Conservation (phyloP, 768 basidiomycete species). For the Xerocomus potaroensis region DNA sequence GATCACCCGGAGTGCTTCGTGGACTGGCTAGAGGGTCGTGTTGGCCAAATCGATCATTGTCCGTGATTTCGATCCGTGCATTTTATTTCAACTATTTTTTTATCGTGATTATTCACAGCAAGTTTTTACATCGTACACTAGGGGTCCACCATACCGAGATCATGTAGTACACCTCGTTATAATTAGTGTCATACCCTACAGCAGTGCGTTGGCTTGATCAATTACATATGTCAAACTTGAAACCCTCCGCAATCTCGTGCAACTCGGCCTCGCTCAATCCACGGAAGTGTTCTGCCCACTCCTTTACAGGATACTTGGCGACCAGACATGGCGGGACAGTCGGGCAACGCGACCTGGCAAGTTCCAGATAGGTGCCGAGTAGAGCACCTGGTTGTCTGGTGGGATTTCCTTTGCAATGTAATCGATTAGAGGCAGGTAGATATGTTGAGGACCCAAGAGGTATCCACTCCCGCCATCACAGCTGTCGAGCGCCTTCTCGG, state of each 20-base stretch:
- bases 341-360: slow-evolving; percentile 51
- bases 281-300: slow-evolving; percentile 68
- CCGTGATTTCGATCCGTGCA: no score
- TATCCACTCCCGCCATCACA: slow-evolving; percentile 53
- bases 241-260: slow-evolving; percentile 71
- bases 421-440: slow-evolving; percentile 64
- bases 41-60: slow-evolving; percentile 19
- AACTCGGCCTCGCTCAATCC: slow-evolving; percentile 57
- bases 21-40: slow-evolving; percentile 44
- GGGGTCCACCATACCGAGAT: no score
- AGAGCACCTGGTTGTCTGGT: slow-evolving; percentile 47
- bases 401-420: slow-evolving; percentile 58
- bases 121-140: no score
- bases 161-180: no score
- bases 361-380: slow-evolving; percentile 64
- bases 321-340: slow-evolving; percentile 61
- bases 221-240: slow-evolving; percentile 70
- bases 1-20: slow-evolving; percentile 32
- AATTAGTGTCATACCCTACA: no score
- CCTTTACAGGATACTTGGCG: slow-evolving; percentile 64
- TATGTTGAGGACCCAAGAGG: slow-evolving; percentile 44
- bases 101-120: no score
- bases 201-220: no score
- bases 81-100: no score
- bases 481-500: slow-evolving; percentile 18